These are phyloP conservation scores for Musa balbisiana DNA, from an alignment of 202 grass and related monocot genomes.

Conservation along the genomic window DNA sequence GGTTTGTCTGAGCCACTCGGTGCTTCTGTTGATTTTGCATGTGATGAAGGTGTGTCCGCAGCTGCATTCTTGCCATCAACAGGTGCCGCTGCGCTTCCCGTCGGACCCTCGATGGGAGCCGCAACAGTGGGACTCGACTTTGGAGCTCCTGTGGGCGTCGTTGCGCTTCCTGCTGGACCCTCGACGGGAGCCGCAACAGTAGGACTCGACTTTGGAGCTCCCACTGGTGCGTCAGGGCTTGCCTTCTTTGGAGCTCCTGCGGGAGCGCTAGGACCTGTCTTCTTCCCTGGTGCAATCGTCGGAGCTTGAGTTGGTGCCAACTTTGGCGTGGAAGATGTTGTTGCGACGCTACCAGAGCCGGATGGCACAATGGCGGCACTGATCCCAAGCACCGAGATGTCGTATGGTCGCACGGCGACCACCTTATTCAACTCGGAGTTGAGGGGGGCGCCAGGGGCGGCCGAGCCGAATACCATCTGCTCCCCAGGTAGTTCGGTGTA, in stretches of 20 bases:
- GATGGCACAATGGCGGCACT: background rate
- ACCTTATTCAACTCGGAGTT: background rate
- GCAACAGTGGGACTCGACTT: background rate
- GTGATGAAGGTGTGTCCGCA: too few species aligned
- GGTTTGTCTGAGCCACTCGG: background rate
- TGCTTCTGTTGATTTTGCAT: too few species aligned
- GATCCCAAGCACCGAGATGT: background rate
- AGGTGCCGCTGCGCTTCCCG: background rate
- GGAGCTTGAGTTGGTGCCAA: background rate
- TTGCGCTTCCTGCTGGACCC: background rate
- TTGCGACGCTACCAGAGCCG: background rate
- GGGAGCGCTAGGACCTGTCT: background rate
- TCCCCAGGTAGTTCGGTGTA: background rate
- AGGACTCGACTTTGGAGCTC: background rate
- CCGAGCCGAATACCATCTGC: background rate
- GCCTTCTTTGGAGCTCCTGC: background rate
- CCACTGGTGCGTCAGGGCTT: too few species aligned
- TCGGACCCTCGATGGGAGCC: background rate
- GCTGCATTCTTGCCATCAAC: too few species aligned
- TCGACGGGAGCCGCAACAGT: background rate
- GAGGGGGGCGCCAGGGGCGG: background rate
- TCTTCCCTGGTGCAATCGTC: background rate
- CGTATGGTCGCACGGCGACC: background rate
- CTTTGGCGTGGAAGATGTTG: too few species aligned
- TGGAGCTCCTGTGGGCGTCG: background rate